A percentile compares a stretch with the other conserved stretches of the same genome.
Evolutionary conservation across 2,329 filamentous ascomycete genomes (phyloP).

Genomic region (Fusarium beomiforme): DNA sequence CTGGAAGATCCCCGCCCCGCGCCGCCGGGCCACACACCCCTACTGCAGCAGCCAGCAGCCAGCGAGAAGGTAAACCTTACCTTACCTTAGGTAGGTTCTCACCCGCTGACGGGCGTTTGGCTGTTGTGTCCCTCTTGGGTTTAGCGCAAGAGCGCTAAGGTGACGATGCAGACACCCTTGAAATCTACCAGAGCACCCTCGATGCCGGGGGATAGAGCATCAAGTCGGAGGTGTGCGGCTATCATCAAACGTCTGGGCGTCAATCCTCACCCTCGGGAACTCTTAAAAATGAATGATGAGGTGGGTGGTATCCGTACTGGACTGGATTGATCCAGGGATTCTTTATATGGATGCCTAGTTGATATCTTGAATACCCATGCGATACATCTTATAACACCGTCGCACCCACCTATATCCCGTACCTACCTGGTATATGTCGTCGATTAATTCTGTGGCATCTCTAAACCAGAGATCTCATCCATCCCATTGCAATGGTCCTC

Average conservation of each 20-base stretch:
- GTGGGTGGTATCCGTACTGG: neutral
- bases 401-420: neutral
- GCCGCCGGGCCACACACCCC: constrained; percentile 13
- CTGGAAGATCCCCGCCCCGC: constrained; percentile 27
- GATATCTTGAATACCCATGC: neutral
- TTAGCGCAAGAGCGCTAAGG: constrained; percentile 19
- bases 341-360: neutral
- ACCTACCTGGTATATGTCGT: constrained; percentile 3
- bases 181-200: constrained; percentile 3
- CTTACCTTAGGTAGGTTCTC: neutral
- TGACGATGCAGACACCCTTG: constrained; percentile 1
- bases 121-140: constrained; percentile 18
- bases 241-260: constrained; percentile 23
- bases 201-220: neutral
- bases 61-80: too few species aligned
- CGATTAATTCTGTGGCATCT: neutral
- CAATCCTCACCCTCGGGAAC: constrained; percentile 27
- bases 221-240: constrained; percentile 5
- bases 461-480: constrained; percentile 15
- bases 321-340: neutral
- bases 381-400: neutral
- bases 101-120: constrained; percentile 27
- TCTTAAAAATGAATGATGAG: neutral
- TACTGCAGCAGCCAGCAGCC: neutral
- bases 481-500: constrained; percentile 36